Evolutionary conservation across 2,329 filamentous ascomycete species (phyloP).

Genomic region (Zasmidium cellare): DNA sequence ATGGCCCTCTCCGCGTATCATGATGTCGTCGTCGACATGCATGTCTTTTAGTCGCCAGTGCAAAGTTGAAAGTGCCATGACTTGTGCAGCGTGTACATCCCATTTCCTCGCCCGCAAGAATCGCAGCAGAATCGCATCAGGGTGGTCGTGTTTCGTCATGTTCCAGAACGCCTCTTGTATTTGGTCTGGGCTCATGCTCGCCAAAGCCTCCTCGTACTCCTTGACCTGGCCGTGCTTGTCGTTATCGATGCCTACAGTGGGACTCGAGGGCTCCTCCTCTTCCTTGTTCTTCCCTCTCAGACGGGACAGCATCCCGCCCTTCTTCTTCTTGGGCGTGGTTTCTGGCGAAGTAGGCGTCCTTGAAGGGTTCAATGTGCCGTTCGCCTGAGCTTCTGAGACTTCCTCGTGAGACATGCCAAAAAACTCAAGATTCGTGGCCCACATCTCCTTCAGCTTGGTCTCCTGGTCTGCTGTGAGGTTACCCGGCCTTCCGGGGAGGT

Average conservation of each 20-base stretch:
- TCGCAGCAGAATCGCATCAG: constrained; percentile 77
- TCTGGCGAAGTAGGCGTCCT: not conserved
- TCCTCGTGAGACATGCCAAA: constrained; percentile 58
- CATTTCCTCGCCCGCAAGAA: constrained; percentile 91
- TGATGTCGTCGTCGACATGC: constrained; percentile 86
- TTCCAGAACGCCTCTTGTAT: constrained; percentile 82
- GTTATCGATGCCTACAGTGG: constrained; percentile 55
- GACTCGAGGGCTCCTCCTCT: constrained; percentile 55
- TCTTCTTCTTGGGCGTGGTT: constrained; percentile 56
- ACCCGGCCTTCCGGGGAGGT: constrained; percentile 70
- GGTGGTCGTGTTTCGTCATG: constrained; percentile 94
- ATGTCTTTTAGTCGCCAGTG: constrained; percentile 83
- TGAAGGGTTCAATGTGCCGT: constrained; percentile 25
- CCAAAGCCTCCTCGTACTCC: constrained; percentile 79
- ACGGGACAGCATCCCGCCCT: constrained; percentile 71
- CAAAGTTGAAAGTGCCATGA: constrained; percentile 94
- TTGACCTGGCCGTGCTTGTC: constrained; percentile 94
- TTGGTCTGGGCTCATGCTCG: constrained; percentile 72
- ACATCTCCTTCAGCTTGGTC: constrained; percentile 82
- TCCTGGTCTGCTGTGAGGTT: constrained; percentile 90
- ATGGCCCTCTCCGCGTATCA: constrained; percentile 70
- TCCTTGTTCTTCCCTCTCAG: constrained; percentile 64
- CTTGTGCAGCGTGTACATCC: constrained; percentile 88
- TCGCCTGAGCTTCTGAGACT: constrained; percentile 23
- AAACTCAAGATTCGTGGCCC: constrained; percentile 73